Percentiles rank a stretch among this genome's conserved stretches.
phyloP scores from a whole-genome alignment of 805 yeast genomes.

The Sugiyamaella boreocaroliniensis region DNA sequence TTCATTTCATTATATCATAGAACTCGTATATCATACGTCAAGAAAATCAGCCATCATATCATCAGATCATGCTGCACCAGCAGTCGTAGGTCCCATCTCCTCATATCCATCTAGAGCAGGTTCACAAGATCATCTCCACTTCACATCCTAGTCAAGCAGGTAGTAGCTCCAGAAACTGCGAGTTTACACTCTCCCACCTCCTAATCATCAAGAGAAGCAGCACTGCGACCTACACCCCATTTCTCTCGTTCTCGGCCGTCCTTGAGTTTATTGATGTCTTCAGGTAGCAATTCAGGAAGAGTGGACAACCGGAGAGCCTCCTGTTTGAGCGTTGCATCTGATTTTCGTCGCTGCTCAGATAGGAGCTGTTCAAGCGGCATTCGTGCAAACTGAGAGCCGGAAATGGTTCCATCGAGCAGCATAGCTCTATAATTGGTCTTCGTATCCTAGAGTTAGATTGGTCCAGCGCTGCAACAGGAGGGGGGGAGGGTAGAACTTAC shows the following conservation, averaged over 20 bases:
- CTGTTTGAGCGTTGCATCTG: constrained; percentile 24
- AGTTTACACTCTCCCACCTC: too few species aligned
- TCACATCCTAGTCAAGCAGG: too few species aligned
- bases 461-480: neutral
- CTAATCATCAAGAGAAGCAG: constrained; percentile 26
- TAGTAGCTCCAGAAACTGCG: too few species aligned
- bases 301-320: constrained; percentile 26
- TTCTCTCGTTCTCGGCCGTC: constrained; percentile 38
- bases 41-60: too few species aligned
- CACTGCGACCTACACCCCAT: constrained; percentile 38
- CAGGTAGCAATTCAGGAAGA: constrained; percentile 26
- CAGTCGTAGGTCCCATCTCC: too few species aligned
- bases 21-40: too few species aligned
- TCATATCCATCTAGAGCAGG: too few species aligned
- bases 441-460: constrained; percentile 12
- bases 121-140: too few species aligned
- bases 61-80: too few species aligned
- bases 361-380: constrained; percentile 28
- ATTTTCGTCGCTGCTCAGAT: constrained; percentile 19
- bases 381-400: constrained; percentile 26
- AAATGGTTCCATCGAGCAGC: constrained; percentile 24
- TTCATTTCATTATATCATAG: too few species aligned
- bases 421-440: constrained; percentile 19
- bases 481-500: constrained; percentile 9
- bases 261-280: constrained; percentile 30